Base-by-base conservation (phyloP, 2,329 filamentous ascomycete species). In the Fusarium pseudonygamai region DNA sequence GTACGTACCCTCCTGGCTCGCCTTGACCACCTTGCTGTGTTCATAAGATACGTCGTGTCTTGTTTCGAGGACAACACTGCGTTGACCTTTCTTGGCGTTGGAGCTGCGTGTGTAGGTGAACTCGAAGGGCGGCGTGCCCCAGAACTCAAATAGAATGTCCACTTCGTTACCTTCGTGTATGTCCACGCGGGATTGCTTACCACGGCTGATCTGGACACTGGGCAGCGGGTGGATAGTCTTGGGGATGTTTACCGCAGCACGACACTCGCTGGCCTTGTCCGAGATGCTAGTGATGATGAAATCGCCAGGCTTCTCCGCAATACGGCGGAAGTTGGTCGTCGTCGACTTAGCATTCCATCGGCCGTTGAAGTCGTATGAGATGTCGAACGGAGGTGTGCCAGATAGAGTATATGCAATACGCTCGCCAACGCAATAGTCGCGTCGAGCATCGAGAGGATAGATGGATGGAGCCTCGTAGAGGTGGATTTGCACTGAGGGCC, bases 121-220 rank as follows among this genome's bases (percentile, higher is more conserved):
- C 83, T 98, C 96, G 79, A 99, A 99, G 3, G 96, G 96, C 70
- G 96, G 95, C 11, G 93, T 95, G 64, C 97, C 96, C 85, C 93
- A 95, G 83, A 99, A 99, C 78, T 97, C 93, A 77, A 99, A 98
- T 13, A 94, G 85, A 59, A 99, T 95, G 80, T 98, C 94, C 2
- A 96, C 95, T 80, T 97, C 93, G 70, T 95, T 95, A 75, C 96
- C 96, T 85, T 99, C 96, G 81, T 98, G 97, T 71, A 99, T 99
- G 80, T 98, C 96, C 40, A 97, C 92, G 74, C 93, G 91, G 12
- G 91, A 90, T 67, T 93, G 91, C 70, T 89, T 89, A 36, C 97
- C 97, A 78, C 94, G 93, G 79, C 93, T 96, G 75, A 99, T 94
- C 75, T 92, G 92, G 52, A 98, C 97, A 67, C 93, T 95, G 7